Percentiles rank a stretch among this genome's conserved stretches.
phyloP scores from a whole-genome alignment of 176 grass and related monocot species.

The Lolium multiflorum region DNA sequence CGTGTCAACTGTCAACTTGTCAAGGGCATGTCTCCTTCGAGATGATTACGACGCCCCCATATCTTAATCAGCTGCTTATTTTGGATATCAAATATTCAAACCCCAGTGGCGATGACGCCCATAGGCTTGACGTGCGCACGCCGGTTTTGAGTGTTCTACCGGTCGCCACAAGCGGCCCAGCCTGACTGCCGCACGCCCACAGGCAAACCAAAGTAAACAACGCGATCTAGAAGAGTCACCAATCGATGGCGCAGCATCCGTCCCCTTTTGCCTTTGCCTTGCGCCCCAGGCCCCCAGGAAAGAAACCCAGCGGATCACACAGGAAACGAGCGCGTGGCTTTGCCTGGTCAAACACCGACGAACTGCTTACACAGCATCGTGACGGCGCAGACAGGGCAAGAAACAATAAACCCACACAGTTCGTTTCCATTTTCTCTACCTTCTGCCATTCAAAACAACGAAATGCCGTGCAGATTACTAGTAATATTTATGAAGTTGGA shows the following conservation, averaged over 20 bases:
- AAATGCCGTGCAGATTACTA: too few species aligned
- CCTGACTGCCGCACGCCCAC: neutral
- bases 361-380: neutral
- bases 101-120: neutral
- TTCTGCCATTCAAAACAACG: too few species aligned
- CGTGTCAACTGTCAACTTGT: neutral
- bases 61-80: neutral
- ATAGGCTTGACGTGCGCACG: neutral
- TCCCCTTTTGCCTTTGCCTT: neutral
- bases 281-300: constrained; percentile 19
- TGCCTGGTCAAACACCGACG: neutral
- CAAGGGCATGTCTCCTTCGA: neutral
- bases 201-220: neutral
- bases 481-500: too few species aligned
- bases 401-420: neutral
- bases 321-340: neutral
- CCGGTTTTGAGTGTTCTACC: neutral
- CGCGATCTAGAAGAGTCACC: neutral
- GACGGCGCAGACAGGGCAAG: neutral
- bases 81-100: neutral
- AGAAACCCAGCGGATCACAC: neutral
- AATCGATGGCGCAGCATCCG: too few species aligned
- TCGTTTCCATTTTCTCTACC: neutral
- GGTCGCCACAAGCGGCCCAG: neutral
- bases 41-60: neutral